Base-by-base conservation (phyloP, 805 yeast genomes). In the Candida verbasci region DNA sequence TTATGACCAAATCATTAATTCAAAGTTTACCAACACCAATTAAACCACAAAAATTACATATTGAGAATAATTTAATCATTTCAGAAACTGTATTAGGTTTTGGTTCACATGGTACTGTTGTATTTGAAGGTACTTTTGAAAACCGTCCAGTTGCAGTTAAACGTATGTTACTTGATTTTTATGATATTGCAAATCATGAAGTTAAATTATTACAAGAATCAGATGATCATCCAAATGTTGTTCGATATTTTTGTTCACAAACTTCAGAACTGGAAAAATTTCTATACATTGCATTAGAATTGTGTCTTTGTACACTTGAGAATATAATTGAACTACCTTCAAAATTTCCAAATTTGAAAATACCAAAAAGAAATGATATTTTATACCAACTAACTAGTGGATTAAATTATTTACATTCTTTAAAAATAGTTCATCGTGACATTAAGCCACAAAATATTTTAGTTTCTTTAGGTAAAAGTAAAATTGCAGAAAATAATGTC, bases 41-140 rank as follows among this genome's bases (percentile, higher is more conserved):
- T 5, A 48, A 50, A 38, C 49, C 57, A 48, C 57, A 53, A 44
- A 62, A 54, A 40, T 58, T 68, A 15, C 69, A 65, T 39, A 63
- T 62, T 25, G 64, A 72, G 35, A 76, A 70, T 35, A 78, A 74
- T 39, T 58, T 86, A 43, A 64, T 70, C 0, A 74, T 91, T 3
- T 76, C 94, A 0, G 83, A 83, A 43, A 76, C 72, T 20, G 73
- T 88, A n/a, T 62, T 93, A 34, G 98, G 98, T 1, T 87, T 86
- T 55, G 98, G 98, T 1, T 86, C 96, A 1, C 96, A 89, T 48
- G 98, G 98, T 18, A 93, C 98, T 0, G 87, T 91, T 20, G 98
- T 93, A 1, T 87, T 79, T 53, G 78, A 82, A 53, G 98, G 98
- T 0, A 74, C 77, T 4, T 93, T 89, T 62, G 96, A 91, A 53